phyloP scores from a whole-genome alignment of 2,329 filamentous ascomycete species.

The Neofusicoccum ribis region DNA sequence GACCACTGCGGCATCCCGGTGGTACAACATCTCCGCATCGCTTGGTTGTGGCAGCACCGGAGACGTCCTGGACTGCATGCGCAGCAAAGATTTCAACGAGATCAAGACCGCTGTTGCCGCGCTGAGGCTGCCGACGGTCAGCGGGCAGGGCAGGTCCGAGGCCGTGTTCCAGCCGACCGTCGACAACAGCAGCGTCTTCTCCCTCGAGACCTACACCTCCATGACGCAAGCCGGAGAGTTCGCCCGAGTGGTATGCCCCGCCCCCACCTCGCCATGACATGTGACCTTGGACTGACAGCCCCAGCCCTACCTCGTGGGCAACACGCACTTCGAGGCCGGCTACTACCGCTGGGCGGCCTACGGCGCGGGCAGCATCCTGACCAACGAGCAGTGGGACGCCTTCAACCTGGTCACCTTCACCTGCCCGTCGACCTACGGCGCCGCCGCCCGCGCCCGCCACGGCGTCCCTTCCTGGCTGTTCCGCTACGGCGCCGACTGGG shows the following conservation, averaged over 20 bases:
- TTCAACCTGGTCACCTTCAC: conserved; percentile 30
- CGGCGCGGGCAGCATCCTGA: conserved; percentile 26
- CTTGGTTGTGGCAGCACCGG: conserved; percentile 36
- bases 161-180: conserved; percentile 22
- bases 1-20: conserved; percentile 28
- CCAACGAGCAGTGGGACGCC: conserved; percentile 28
- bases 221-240: neutral
- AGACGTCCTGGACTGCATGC: conserved; percentile 40
- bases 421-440: conserved; percentile 27
- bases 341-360: conserved; percentile 32
- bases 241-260: neutral
- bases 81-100: conserved; percentile 27
- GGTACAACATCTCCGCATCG: conserved; percentile 40
- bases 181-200: neutral
- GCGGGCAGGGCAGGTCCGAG: conserved; percentile 20
- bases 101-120: conserved; percentile 29
- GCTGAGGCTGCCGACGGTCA: conserved; percentile 26
- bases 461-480: conserved; percentile 39
- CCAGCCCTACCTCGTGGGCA: conserved; percentile 23
- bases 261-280: neutral
- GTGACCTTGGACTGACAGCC: too few species aligned
- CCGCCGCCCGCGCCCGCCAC: conserved; percentile 27
- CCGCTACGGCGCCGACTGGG: conserved; percentile 38
- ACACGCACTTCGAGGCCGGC: conserved; percentile 29
- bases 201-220: neutral